These are phyloP conservation scores for Nymphaea colorata DNA, from an alignment of 164 flowering plant species.

Conservation along the genomic window DNA sequence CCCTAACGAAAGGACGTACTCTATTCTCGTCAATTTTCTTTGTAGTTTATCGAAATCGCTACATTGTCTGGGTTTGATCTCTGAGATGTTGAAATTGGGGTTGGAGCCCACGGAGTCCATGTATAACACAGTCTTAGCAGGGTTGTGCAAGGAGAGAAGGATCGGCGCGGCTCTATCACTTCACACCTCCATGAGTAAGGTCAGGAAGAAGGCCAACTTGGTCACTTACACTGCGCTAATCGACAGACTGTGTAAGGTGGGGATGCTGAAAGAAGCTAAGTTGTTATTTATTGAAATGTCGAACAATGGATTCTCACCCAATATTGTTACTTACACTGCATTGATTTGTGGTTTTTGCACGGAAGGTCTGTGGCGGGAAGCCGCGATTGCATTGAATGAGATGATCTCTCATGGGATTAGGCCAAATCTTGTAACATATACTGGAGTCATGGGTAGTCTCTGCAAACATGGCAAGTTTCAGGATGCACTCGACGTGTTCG, in stretches of 20 bases:
- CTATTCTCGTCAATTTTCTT: too few relatives aligned
- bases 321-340: slow-evolving; percentile 7
- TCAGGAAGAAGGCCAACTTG: slow-evolving; percentile 11
- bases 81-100: too few relatives aligned
- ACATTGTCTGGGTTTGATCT: too few relatives aligned
- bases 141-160: slow-evolving; percentile 15
- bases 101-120: slow-evolving; percentile 11
- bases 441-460: slow-evolving; percentile 24
- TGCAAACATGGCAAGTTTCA: slow-evolving; percentile 11
- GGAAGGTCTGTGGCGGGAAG: slow-evolving; percentile 8
- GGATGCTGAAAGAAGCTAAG: slow-evolving; percentile 32
- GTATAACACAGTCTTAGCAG: slow-evolving; percentile 17
- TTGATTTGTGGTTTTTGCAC: slow-evolving; percentile 15
- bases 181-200: slow-evolving; percentile 8
- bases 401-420: slow-evolving; percentile 13
- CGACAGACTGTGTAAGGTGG: slow-evolving; percentile 15
- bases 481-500: slow-evolving; percentile 12
- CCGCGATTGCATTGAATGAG: slow-evolving; percentile 1
- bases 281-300: slow-evolving; percentile 13
- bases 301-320: slow-evolving; percentile 8
- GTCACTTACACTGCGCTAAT: slow-evolving; percentile 13
- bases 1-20: too few relatives aligned
- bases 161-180: slow-evolving; percentile 14
- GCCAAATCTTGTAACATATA: slow-evolving; percentile 17
- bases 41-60: too few relatives aligned